A percentile compares a stretch with the other conserved stretches of the same genome.
These are phyloP conservation scores for Calonectria ilicicola DNA, from an alignment of 2,329 filamentous ascomycete species.

Conservation along the genomic window DNA sequence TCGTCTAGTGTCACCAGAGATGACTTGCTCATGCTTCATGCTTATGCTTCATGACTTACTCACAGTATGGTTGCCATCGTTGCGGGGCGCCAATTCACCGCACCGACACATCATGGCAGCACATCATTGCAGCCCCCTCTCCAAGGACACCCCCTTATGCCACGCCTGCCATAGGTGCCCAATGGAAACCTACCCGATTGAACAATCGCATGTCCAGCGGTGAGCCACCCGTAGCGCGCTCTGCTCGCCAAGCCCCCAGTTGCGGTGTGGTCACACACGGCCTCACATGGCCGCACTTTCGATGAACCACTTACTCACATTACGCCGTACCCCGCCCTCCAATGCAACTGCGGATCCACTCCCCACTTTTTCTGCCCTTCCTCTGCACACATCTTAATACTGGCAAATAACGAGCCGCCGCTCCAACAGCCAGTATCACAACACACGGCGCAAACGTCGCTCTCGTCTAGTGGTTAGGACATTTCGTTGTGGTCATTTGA, in stretches of 20 bases:
- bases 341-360: background rate
- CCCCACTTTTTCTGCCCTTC: background rate
- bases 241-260: background rate
- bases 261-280: conserved; percentile 11
- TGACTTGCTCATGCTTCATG: conserved; percentile 5
- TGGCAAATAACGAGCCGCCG: background rate
- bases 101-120: conserved; percentile 6
- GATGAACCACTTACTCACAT: conserved; percentile 9
- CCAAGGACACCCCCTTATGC: background rate
- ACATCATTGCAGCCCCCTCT: background rate
- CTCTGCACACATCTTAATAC: background rate
- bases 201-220: conserved; percentile 6
- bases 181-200: conserved; percentile 4
- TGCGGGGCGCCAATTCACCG: conserved; percentile 2
- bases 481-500: conserved; percentile 44
- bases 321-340: background rate
- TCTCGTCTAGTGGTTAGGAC: conserved; percentile 47
- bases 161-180: background rate
- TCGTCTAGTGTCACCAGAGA: background rate
- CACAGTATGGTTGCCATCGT: background rate
- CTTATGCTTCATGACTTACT: conserved; percentile 1
- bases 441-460: conserved; percentile 27
- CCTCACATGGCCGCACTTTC: conserved; percentile 1
- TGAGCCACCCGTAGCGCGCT: background rate
- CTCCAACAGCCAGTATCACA: background rate